Percentiles rank a stretch among this genome's conserved stretches.
Conservation (phyloP, 768 basidiomycete species). For the Trametopsis cervina region DNA sequence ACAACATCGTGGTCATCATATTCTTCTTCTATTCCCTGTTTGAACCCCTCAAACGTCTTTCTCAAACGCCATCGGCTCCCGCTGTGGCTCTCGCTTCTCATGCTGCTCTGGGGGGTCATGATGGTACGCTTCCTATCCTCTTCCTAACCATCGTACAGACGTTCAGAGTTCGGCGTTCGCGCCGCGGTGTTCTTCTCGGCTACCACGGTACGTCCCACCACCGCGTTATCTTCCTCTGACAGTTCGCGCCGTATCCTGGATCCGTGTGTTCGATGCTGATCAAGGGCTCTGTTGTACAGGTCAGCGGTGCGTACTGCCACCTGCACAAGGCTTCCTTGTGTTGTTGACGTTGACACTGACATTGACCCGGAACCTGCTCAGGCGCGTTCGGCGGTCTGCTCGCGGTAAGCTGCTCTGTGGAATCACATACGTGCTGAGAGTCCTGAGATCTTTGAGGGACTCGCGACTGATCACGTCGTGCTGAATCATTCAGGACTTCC, state of each 20-base stretch:
- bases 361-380: too few species aligned
- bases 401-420: constrained; percentile 54
- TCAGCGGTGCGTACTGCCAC: constrained; percentile 10
- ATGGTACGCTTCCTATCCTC: constrained; percentile 43
- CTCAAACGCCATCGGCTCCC: constrained; percentile 70
- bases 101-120: constrained; percentile 70
- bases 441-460: constrained; percentile 64
- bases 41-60: constrained; percentile 68
- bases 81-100: constrained; percentile 67
- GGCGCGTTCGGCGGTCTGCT: constrained; percentile 80
- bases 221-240: too few species aligned
- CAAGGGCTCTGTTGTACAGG: constrained; percentile 2
- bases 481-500: constrained; percentile 80
- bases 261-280: background rate
- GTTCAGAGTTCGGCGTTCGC: constrained; percentile 66
- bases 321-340: too few species aligned
- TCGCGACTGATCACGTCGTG: constrained; percentile 60
- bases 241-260: background rate
- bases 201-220: constrained; percentile 49
- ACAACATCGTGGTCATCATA: constrained; percentile 56
- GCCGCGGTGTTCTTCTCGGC: constrained; percentile 44
- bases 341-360: too few species aligned
- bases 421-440: constrained; percentile 61
- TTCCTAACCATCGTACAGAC: constrained; percentile 45
- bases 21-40: constrained; percentile 58